Conservation (phyloP, 2,329 filamentous ascomycete species). For the Diaporthe longicolla region DNA sequence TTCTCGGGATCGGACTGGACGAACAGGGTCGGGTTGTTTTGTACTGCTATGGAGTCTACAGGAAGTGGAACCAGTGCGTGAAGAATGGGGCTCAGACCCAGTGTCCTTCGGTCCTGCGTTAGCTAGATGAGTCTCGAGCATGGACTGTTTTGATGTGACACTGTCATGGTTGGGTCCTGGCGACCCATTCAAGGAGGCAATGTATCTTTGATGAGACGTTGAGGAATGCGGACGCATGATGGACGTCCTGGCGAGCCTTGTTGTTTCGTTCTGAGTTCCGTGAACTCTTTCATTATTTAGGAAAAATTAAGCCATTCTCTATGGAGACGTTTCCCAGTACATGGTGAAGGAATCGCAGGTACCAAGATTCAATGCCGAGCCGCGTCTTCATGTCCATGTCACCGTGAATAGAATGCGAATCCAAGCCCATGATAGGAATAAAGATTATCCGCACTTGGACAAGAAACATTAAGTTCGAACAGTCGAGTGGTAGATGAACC, state of each 20-base stretch:
- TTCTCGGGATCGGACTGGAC: constrained; percentile 11
- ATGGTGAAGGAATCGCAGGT: neutral
- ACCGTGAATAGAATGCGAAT: neutral
- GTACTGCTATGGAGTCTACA: constrained; percentile 6
- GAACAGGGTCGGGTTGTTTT: neutral
- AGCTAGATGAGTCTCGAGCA: no score
- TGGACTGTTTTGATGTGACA: neutral
- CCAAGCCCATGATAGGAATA: neutral
- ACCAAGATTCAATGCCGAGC: neutral
- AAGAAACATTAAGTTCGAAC: neutral
- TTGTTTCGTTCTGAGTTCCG: neutral
- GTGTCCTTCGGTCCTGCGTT: neutral
- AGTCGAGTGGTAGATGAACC: neutral
- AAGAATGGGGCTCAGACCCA: constrained; percentile 1
- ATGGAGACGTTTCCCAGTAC: no score
- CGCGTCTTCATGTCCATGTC: no score
- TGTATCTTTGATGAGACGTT: neutral
- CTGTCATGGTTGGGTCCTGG: neutral
- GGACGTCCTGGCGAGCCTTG: neutral
- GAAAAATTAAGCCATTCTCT: neutral
- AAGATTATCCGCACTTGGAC: neutral
- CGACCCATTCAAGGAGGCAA: no score
- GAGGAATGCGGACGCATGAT: no score
- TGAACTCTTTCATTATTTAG: neutral
- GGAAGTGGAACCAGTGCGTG: neutral